A percentile compares a stretch with the other conserved stretches of the same genome.
phyloP scores from a whole-genome alignment of 495 filamentous ascomycete genomes.

The Hypoxylon trugodes region DNA sequence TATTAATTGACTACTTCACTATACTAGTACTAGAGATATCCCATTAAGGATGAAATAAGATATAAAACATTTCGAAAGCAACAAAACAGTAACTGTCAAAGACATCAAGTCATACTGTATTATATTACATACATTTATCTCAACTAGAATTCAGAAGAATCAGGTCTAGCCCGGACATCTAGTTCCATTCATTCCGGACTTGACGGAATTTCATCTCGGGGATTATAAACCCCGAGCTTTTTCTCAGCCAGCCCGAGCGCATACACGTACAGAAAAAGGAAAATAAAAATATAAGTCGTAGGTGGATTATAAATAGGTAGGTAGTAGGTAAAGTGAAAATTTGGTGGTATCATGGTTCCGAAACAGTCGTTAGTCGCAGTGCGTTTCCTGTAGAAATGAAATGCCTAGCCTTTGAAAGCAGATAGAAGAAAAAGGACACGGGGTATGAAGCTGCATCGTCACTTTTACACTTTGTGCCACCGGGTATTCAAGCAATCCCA shows the following conservation, averaged over 20 bases:
- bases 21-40: neutral
- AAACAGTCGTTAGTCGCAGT: conserved; percentile 37
- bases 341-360: conserved; percentile 45
- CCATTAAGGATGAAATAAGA: neutral
- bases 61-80: neutral
- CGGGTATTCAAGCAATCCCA: neutral
- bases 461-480: conserved; percentile 6
- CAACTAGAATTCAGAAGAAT: conserved; percentile 15
- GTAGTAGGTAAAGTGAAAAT: conserved; percentile 17
- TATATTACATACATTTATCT: conserved; percentile 37
- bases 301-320: conserved; percentile 27
- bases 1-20: too few species aligned
- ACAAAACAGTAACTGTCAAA: neutral
- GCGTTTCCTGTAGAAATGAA: conserved; percentile 30
- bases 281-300: conserved; percentile 16
- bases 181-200: conserved; percentile 10
- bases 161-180: conserved; percentile 15
- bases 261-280: conserved; percentile 20
- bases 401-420: neutral
- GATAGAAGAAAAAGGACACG: conserved; percentile 4
- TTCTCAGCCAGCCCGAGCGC: conserved; percentile 13
- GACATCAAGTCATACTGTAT: conserved; percentile 26
- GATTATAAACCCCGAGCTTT: neutral
- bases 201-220: too few species aligned
- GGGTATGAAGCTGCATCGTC: conserved; percentile 7